A percentile compares a stretch with the other conserved stretches of the same genome.
Evolutionary conservation across 208 protist genomes (phyloP).

Genomic region (Acanthamoeba triangularis): DNA sequence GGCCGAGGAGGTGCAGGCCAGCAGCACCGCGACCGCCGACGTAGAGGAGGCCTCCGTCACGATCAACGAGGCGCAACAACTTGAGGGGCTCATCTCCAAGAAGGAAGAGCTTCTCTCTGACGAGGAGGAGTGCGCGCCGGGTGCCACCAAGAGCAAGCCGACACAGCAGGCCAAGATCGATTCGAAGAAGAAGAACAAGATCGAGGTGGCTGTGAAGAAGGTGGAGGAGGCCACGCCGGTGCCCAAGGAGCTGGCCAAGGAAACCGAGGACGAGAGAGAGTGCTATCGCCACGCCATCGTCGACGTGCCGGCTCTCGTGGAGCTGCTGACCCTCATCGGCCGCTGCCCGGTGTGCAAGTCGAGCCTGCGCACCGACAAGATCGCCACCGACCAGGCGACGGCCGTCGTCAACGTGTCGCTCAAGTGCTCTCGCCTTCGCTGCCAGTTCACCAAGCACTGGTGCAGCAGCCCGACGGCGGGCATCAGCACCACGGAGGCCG

Average conservation of each 20-base stretch:
- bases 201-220: not conserved
- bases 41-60: not conserved
- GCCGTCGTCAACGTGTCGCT: slow-evolving; percentile 6
- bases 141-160: slow-evolving; percentile 3
- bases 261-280: not conserved
- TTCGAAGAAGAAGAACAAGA: not conserved
- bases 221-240: no score
- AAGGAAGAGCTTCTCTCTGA: not conserved
- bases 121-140: slow-evolving; percentile 11
- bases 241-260: not conserved
- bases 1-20: not conserved
- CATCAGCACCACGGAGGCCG: not conserved
- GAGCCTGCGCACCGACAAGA: not conserved
- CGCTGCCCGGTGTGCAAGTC: slow-evolving; percentile 49
- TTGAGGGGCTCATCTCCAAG: not conserved
- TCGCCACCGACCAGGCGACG: not conserved
- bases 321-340: slow-evolving; percentile 47
- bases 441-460: slow-evolving; percentile 46
- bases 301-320: slow-evolving; percentile 9
- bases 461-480: slow-evolving; percentile 44
- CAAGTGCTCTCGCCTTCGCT: slow-evolving; percentile 9
- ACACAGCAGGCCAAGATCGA: not conserved
- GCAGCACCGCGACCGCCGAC: not conserved
- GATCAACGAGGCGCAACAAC: no score
- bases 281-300: slow-evolving; percentile 64